Evolutionary conservation across 2,329 filamentous ascomycete genomes (phyloP), one percentile per base, ranked within the genome.

Genomic region (Sclerotinia glacialis): DNA sequence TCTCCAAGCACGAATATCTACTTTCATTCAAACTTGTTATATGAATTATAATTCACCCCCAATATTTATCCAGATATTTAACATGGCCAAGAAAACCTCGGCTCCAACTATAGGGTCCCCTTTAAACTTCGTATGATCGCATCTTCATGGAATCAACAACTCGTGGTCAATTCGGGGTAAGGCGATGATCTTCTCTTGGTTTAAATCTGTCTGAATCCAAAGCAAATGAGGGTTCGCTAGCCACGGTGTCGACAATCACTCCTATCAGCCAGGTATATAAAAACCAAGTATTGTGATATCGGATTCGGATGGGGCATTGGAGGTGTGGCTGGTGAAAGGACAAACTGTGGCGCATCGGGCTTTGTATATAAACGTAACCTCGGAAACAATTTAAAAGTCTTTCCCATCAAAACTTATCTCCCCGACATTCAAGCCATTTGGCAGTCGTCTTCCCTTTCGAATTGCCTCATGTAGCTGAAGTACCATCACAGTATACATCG

Each of bases 151-250:
- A n/a, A n/a, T n/a, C n/a, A n/a, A n/a, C n/a, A n/a, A n/a, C n/a
- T n/a, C n/a, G n/a, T n/a, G n/a, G n/a, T n/a, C n/a, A n/a, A n/a
- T n/a, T n/a, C n/a, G n/a, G n/a, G n/a, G n/a, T n/a, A n/a, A n/a
- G n/a, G n/a, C n/a, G n/a, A n/a, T n/a, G n/a, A n/a, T n/a, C n/a
- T n/a, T n/a, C n/a, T n/a, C n/a, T n/a, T n/a, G n/a, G n/a, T n/a
- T n/a, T n/a, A n/a, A n/a, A n/a, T n/a, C n/a, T 28, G 31, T 5
- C 31, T 16, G 68, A 69, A 65, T 75, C 72, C 28, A 67, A 65
- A 8, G 72, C 74, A 55, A 74, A 74, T 8, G 70, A 63, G 4
- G 71, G 72, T 6, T 71, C 66, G 3, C 73, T 72, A 8, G 71
- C 65, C 40, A 69, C 72, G 44, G 64, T 71, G 12, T 72, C 72